These are phyloP conservation scores for Chrysochromulina tobinii DNA, from an alignment of 78 protist genomes.

Conservation along the genomic window DNA sequence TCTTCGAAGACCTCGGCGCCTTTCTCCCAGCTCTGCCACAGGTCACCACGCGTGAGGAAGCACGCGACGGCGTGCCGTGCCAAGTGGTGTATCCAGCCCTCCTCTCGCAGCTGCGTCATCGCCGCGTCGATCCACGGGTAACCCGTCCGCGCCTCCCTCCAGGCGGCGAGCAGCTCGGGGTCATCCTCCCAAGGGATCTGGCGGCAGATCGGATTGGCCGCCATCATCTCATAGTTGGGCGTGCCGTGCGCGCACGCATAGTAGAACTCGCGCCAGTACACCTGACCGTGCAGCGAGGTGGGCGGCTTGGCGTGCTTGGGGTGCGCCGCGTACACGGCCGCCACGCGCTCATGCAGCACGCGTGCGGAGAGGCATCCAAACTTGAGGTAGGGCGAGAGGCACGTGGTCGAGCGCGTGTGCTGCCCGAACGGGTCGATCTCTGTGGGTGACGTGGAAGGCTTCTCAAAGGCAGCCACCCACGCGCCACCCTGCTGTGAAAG, in stretches of 20 bases:
- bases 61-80: conserved; percentile 70
- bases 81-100: conserved; percentile 64
- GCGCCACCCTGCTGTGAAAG: background rate
- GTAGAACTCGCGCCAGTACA: conserved; percentile 57
- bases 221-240: conserved; percentile 12
- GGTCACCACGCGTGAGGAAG: conserved; percentile 65
- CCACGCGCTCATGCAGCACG: background rate
- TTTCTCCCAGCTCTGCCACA: conserved; percentile 47
- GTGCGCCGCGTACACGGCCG: background rate
- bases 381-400: conserved; percentile 39
- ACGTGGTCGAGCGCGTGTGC: conserved; percentile 28
- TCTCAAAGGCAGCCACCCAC: conserved; percentile 27
- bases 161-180: background rate
- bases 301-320: conserved; percentile 38
- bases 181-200: conserved; percentile 21
- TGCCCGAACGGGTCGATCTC: background rate
- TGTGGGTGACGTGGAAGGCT: conserved; percentile 42
- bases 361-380: conserved; percentile 62
- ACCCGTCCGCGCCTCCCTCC: conserved; percentile 45
- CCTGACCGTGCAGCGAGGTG: conserved; percentile 48
- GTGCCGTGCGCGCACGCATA: background rate
- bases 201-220: conserved; percentile 38
- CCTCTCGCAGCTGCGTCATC: conserved; percentile 48
- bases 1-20: conserved; percentile 51
- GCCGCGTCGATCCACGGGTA: conserved; percentile 63